Conservation (phyloP, 331 rosid species). For the Pyracantha coccinea region DNA sequence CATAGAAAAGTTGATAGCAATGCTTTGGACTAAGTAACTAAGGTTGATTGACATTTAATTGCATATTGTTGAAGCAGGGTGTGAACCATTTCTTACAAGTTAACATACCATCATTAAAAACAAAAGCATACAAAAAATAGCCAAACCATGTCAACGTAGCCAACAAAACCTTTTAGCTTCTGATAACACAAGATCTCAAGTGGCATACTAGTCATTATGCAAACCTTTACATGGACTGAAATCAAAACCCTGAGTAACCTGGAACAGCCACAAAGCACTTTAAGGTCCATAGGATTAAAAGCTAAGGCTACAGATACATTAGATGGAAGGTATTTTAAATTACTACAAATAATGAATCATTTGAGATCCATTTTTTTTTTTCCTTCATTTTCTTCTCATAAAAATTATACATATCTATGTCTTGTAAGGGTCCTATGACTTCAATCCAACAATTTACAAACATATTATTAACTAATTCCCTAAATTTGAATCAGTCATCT, state of each 20-base stretch:
- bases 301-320: background rate
- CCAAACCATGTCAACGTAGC: background rate
- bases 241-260: background rate
- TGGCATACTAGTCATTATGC: background rate
- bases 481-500: background rate
- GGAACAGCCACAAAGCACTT: background rate
- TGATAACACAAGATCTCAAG: background rate
- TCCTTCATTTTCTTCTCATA: background rate
- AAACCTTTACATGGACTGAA: background rate
- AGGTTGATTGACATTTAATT: background rate
- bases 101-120: background rate
- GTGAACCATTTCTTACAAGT: background rate
- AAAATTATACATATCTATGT: background rate
- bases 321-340: background rate
- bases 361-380: background rate
- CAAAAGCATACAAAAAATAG: background rate
- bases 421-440: too few relatives aligned
- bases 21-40: background rate
- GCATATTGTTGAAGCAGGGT: background rate
- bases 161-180: background rate
- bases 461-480: background rate
- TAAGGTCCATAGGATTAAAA: background rate
- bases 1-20: background rate
- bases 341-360: background rate
- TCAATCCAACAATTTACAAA: background rate